Percentiles rank a stretch among this genome's conserved stretches.
Conservation (phyloP, 371 early-diverging fungal species). For the Saksenaea oblongispora region DNA sequence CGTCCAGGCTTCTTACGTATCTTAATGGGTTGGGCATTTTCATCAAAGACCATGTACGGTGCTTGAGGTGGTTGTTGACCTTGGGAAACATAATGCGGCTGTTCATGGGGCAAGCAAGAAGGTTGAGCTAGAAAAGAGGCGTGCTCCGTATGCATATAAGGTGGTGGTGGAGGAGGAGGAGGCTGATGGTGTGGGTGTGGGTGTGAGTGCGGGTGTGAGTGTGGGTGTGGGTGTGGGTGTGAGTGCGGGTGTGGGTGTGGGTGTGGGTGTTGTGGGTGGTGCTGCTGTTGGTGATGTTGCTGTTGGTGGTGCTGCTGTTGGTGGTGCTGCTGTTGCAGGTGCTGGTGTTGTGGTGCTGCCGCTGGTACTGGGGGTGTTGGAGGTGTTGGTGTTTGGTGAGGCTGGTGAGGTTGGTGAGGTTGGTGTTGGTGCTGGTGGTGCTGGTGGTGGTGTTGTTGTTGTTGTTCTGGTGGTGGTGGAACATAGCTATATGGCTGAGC, state of each 20-base stretch:
- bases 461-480: constrained; percentile 2
- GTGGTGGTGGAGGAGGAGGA: not conserved
- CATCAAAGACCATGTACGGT: not conserved
- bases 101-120: not conserved
- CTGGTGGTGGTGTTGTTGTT: not conserved
- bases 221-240: not conserved
- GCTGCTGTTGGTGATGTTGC: not conserved
- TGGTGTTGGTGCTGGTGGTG: not conserved
- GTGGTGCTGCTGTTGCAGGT: not conserved
- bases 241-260: not conserved
- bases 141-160: not conserved
- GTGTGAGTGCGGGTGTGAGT: not conserved
- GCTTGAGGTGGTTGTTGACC: not conserved
- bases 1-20: constrained; percentile 72
- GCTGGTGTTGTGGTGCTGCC: not conserved
- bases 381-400: not conserved
- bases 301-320: not conserved
- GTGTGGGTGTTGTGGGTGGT: not conserved
- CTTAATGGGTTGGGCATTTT: constrained; percentile 18
- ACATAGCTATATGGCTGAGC: not conserved
- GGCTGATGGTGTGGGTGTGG: not conserved
- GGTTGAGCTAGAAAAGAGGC: not conserved
- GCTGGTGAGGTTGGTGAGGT: not conserved
- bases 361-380: not conserved
- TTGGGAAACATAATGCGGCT: constrained; percentile 4